Evolutionary conservation across 345 rosid genomes (phyloP).

Genomic region (Bruguiera parviflora): DNA sequence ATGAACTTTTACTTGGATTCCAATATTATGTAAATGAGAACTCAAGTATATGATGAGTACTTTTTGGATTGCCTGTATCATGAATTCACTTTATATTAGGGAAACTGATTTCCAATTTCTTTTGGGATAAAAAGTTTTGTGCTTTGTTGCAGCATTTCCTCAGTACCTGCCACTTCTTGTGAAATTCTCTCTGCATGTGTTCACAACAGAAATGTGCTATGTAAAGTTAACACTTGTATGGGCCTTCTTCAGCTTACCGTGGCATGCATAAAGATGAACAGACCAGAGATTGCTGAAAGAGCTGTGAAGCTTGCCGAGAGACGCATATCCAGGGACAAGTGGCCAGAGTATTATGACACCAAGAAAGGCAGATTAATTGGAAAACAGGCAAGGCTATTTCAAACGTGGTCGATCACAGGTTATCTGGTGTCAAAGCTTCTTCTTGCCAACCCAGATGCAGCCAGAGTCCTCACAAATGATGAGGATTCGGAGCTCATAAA

Average conservation of each 20-base stretch:
- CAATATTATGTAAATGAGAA: too few species aligned
- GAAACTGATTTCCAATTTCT: too few species aligned
- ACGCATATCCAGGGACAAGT: constrained; percentile 61
- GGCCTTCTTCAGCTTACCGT: constrained; percentile 56
- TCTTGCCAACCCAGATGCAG: constrained; percentile 61
- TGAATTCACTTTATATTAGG: too few species aligned
- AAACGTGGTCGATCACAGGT: constrained; percentile 93
- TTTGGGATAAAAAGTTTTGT: too few species aligned
- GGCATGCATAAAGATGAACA: constrained; percentile 84
- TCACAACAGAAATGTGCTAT: not conserved
- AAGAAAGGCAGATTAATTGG: constrained; percentile 75
- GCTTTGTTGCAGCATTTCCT: too few species aligned
- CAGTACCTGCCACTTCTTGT: not conserved
- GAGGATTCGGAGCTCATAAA: constrained; percentile 69
- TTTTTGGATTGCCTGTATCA: too few species aligned
- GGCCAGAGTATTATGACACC: constrained; percentile 94
- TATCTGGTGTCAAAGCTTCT: constrained; percentile 84
- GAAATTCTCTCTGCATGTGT: not conserved
- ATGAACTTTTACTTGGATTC: too few species aligned
- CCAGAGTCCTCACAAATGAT: constrained; percentile 52
- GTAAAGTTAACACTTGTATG: constrained; percentile 5
- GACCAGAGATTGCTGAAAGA: constrained; percentile 76
- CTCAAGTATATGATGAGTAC: too few species aligned
- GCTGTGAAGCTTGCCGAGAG: constrained; percentile 73
- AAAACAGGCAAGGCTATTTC: constrained; percentile 76